Percentiles rank a stretch among this genome's conserved stretches.
These are phyloP conservation scores for Penicillium longicatenatum DNA, from an alignment of 495 filamentous ascomycete species.

Conservation along the genomic window DNA sequence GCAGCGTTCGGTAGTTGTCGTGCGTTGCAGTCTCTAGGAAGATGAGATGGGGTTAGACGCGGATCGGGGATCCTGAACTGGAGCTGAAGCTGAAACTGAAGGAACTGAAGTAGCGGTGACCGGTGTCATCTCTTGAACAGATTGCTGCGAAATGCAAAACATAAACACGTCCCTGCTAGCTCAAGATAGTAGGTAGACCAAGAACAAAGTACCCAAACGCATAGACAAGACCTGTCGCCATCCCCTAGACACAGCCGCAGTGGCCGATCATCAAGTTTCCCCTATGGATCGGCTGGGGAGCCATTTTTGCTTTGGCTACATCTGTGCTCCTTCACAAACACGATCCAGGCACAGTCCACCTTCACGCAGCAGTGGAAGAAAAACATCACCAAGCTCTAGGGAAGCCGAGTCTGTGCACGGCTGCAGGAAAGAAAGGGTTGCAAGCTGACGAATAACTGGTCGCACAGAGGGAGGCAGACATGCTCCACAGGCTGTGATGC, in stretches of 20 bases:
- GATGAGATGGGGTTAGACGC: too few species aligned
- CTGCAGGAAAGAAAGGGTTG: background rate
- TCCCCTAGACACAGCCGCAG: background rate
- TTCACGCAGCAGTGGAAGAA: background rate
- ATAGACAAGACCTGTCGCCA: background rate
- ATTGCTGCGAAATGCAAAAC: background rate
- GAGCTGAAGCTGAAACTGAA: background rate
- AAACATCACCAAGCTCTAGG: background rate
- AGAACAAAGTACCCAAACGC: background rate
- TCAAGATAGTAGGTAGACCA: background rate
- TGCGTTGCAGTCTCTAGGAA: background rate
- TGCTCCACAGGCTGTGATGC: constrained; percentile 4
- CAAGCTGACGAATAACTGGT: background rate
- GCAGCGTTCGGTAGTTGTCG: background rate
- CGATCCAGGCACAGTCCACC: background rate
- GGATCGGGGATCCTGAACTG: background rate
- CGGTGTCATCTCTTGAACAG: background rate
- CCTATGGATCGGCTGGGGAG: background rate
- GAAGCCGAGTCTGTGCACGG: background rate
- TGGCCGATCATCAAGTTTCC: background rate
- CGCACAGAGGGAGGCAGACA: background rate
- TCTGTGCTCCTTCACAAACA: background rate
- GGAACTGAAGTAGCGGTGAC: background rate
- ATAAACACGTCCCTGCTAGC: background rate
- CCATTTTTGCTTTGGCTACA: background rate